phyloP scores from a whole-genome alignment of 305 asterid species.

The Fraxinus xanthoxyloides region DNA sequence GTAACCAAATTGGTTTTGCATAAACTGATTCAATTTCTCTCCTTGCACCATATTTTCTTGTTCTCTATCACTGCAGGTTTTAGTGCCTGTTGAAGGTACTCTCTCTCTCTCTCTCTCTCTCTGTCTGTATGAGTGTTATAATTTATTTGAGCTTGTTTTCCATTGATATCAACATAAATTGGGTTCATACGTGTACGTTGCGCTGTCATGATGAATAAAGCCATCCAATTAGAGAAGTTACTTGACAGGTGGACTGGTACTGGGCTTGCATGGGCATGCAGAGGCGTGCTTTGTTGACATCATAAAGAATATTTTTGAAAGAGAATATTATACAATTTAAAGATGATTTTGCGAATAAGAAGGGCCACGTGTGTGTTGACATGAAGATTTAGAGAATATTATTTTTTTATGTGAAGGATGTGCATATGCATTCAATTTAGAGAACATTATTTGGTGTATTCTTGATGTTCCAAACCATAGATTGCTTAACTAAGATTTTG shows the following conservation, averaged over 20 bases:
- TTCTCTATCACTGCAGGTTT: not conserved
- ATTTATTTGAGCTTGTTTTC: not conserved
- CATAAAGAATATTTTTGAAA: not conserved
- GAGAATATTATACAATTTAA: not conserved
- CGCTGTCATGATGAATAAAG: not conserved
- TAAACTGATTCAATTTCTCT: not conserved
- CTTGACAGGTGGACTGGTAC: not conserved
- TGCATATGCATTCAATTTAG: too few relatives aligned
- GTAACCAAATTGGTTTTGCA: not conserved
- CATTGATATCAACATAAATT: not conserved
- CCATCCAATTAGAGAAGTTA: not conserved
- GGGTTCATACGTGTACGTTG: not conserved
- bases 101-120: not conserved
- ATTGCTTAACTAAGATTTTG: too few relatives aligned
- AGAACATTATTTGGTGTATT: too few relatives aligned
- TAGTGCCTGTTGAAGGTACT: not conserved
- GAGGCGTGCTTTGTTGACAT: not conserved
- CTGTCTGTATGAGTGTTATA: not conserved
- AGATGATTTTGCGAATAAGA: not conserved
- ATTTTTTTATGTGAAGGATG: too few relatives aligned
- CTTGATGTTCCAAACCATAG: too few relatives aligned
- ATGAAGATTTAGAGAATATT: too few relatives aligned
- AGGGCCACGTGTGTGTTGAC: not conserved
- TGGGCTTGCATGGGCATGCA: not conserved
- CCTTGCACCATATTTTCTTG: not conserved